Conservation (phyloP, 192 early-diverging fungal genomes). For the Entomortierella chlamydospora region DNA sequence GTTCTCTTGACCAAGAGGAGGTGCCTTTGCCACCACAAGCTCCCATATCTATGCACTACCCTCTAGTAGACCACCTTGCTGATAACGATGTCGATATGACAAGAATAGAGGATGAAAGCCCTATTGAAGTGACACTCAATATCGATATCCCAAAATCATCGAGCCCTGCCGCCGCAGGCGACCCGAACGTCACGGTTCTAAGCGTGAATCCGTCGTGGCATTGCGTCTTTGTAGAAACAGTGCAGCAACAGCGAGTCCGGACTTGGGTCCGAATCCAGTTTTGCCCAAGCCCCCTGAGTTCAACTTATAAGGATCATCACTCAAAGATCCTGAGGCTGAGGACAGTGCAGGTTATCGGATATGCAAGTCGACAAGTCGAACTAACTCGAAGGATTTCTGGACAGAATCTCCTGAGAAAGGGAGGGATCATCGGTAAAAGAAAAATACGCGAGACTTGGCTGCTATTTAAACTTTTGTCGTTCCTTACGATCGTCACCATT, state of each 20-base stretch:
- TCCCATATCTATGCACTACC: slow-evolving; percentile 7
- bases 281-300: slow-evolving; percentile 21
- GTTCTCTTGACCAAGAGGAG: neutral
- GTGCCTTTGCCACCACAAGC: slow-evolving; percentile 14
- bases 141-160: slow-evolving; percentile 42
- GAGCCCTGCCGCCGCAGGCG: slow-evolving; percentile 1
- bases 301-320: neutral
- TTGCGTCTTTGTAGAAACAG: slow-evolving; percentile 39
- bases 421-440: slow-evolving; percentile 25
- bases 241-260: slow-evolving; percentile 17
- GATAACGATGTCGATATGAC: neutral
- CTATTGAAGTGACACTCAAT: slow-evolving; percentile 42
- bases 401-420: slow-evolving; percentile 13
- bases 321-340: slow-evolving; percentile 12
- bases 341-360: slow-evolving; percentile 39
- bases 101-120: slow-evolving; percentile 10
- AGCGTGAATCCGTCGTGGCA: slow-evolving; percentile 50
- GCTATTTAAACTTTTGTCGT: neutral
- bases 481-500: neutral
- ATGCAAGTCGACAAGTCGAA: slow-evolving; percentile 39
- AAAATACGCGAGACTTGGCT: neutral
- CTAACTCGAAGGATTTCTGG: slow-evolving; percentile 29
- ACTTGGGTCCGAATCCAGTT: slow-evolving; percentile 31
- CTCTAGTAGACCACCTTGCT: neutral
- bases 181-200: slow-evolving; percentile 19